Percentiles rank a stretch among this genome's conserved stretches.
phyloP scores from a whole-genome alignment of 192 early-diverging fungal species.

The Backusella liffmaniae region DNA sequence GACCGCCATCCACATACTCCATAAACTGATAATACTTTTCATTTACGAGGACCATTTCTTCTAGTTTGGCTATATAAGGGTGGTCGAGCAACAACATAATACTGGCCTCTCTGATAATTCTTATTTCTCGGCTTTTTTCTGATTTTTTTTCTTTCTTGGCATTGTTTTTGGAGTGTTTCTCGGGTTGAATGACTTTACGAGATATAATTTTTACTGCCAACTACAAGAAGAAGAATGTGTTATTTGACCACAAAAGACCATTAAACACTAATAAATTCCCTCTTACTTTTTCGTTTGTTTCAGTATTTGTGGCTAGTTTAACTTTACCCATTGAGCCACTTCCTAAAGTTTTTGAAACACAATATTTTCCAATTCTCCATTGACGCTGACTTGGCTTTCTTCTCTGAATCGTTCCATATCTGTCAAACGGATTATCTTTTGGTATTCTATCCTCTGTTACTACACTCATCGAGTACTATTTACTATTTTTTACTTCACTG shows the following conservation, averaged over 20 bases:
- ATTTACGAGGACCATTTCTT: conserved; percentile 62
- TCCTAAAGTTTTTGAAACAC: conserved; percentile 24
- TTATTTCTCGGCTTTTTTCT: conserved; percentile 52
- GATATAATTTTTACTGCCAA: conserved; percentile 66
- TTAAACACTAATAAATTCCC: not conserved
- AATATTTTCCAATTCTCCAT: conserved; percentile 26
- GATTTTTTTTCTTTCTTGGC: not conserved
- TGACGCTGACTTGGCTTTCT: not conserved
- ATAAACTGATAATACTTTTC: conserved; percentile 74
- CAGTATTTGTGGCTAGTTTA: conserved; percentile 48
- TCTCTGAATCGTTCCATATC: not conserved
- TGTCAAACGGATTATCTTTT: not conserved
- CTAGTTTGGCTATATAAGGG: conserved; percentile 76
- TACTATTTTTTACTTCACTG: not conserved
- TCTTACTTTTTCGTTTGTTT: not conserved
- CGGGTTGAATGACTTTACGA: not conserved
- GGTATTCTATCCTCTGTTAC: not conserved
- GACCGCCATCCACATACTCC: conserved; percentile 81
- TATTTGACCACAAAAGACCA: not conserved
- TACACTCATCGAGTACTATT: not conserved
- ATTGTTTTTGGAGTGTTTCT: not conserved
- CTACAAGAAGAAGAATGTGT: conserved; percentile 17
- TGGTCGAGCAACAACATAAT: conserved; percentile 78
- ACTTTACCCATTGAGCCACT: conserved; percentile 33
- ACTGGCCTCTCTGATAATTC: conserved; percentile 65